Evolutionary conservation across 148 eudicot genomes (phyloP).

Genomic region (Camellia lanceoleosa): DNA sequence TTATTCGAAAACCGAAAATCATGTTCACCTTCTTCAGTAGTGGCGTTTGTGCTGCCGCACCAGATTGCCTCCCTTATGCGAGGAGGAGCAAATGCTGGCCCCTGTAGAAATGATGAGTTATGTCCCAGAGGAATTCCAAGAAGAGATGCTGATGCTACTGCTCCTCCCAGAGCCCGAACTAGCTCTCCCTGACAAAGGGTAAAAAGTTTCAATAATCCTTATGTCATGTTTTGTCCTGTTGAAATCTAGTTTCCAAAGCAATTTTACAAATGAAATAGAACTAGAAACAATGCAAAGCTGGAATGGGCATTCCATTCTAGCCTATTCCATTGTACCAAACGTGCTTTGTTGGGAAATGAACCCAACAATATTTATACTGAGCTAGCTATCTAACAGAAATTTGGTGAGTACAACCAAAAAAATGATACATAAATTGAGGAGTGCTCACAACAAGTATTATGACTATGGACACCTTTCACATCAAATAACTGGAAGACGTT

Average conservation of each 20-base stretch:
- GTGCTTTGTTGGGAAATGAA: no score
- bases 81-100: constrained; percentile 99
- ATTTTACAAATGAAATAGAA: background rate
- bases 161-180: constrained; percentile 89
- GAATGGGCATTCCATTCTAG: no score
- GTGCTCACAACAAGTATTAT: background rate
- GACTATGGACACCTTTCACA: no score
- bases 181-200: constrained; percentile 65
- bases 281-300: no score
- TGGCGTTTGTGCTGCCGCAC: constrained; percentile 92
- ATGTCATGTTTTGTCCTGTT: no score
- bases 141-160: constrained; percentile 72
- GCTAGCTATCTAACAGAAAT: no score
- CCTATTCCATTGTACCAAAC: no score
- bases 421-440: background rate
- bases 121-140: constrained; percentile 96
- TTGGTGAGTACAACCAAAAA: background rate
- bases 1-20: background rate
- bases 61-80: constrained; percentile 92
- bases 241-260: background rate
- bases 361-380: no score
- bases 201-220: background rate
- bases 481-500: no score
- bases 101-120: constrained; percentile 93
- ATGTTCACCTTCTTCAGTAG: constrained; percentile 76